Conservation (phyloP, 2,329 filamentous ascomycete genomes). For the Myriosclerotinia curreyana region DNA sequence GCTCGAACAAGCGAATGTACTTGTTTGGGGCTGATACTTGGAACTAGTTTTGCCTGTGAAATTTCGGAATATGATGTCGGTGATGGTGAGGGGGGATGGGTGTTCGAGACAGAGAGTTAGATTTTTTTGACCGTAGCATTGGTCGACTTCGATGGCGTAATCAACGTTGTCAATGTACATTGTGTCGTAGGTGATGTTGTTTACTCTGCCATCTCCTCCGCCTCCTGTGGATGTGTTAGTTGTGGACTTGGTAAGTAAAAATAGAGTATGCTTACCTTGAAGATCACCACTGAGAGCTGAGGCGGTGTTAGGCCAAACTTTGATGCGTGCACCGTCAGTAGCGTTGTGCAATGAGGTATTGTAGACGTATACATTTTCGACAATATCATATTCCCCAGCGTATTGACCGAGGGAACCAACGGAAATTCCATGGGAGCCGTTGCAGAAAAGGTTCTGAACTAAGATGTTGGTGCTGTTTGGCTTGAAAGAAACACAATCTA, state of each 20-base stretch:
- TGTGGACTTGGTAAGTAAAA: neutral
- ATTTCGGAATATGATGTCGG: slow-evolving; percentile 54
- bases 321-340: slow-evolving; percentile 63
- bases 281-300: slow-evolving; percentile 57
- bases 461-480: slow-evolving; percentile 68
- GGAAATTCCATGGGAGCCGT: slow-evolving; percentile 68
- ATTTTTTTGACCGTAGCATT: slow-evolving; percentile 63
- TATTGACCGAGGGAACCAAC: slow-evolving; percentile 73
- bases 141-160: slow-evolving; percentile 62
- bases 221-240: slow-evolving; percentile 46
- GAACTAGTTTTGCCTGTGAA: slow-evolving; percentile 53
- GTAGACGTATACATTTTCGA: slow-evolving; percentile 65
- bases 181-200: slow-evolving; percentile 64
- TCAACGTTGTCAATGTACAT: slow-evolving; percentile 62
- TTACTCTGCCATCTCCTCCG: slow-evolving; percentile 59
- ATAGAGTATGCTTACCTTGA: slow-evolving; percentile 38
- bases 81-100: slow-evolving; percentile 55
- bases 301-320: slow-evolving; percentile 60
- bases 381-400: slow-evolving; percentile 57
- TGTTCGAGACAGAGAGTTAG: slow-evolving; percentile 57
- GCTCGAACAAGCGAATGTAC: slow-evolving; percentile 49
- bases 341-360: slow-evolving; percentile 59
- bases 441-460: slow-evolving; percentile 64
- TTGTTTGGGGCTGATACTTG: slow-evolving; percentile 45
- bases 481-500: slow-evolving; percentile 70